These are phyloP conservation scores for Nigrospora sphaerica DNA, from an alignment of 2,329 filamentous ascomycete species.

Conservation along the genomic window DNA sequence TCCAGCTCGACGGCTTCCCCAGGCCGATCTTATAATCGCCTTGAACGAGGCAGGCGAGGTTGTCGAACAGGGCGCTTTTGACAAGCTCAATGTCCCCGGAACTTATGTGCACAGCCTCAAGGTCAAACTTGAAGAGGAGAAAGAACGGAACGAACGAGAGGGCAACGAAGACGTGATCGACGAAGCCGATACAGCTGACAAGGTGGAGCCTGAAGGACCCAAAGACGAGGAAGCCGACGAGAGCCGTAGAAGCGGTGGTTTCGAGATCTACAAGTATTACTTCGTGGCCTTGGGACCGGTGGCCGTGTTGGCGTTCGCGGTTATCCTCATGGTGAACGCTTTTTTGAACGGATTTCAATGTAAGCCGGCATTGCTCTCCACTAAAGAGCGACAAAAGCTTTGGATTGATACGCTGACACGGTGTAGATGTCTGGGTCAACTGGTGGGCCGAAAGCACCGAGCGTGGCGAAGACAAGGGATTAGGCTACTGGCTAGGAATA, in stretches of 20 bases:
- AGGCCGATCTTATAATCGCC: conserved; percentile 25
- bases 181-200: background rate
- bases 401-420: background rate
- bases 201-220: background rate
- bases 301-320: background rate
- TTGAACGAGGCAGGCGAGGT: conserved; percentile 21
- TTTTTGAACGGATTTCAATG: too few relatives aligned
- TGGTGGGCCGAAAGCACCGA: conserved; percentile 13
- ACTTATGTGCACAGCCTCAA: conserved; percentile 26
- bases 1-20: conserved; percentile 14
- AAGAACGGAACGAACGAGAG: background rate
- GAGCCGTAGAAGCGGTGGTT: conserved; percentile 4
- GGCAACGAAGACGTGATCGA: background rate
- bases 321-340: too few relatives aligned
- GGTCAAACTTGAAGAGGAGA: conserved; percentile 2
- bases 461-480: background rate
- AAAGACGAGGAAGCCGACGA: background rate
- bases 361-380: background rate
- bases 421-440: conserved; percentile 15
- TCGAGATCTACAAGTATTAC: background rate
- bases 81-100: conserved; percentile 20
- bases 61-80: conserved; percentile 24
- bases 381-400: background rate
- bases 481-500: conserved; percentile 5
- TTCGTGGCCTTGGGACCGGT: background rate